phyloP scores from a whole-genome alignment of 768 basidiomycete genomes.

The Paxillus rubicundulus region DNA sequence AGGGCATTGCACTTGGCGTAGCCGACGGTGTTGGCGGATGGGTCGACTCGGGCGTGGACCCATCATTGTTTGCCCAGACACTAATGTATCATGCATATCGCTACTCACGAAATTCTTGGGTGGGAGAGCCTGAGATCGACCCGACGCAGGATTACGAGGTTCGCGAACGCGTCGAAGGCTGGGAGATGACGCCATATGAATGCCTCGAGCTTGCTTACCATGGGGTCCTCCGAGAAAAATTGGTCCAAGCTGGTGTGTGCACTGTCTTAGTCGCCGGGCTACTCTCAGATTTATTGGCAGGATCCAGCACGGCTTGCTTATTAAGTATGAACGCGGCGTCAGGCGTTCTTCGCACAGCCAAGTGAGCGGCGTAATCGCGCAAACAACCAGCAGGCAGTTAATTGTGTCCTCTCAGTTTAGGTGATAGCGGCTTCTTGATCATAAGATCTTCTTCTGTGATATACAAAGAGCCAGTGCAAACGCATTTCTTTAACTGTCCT shows the following conservation, averaged over 20 bases:
- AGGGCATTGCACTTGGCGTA: slow-evolving; percentile 80
- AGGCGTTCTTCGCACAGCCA: slow-evolving; percentile 72
- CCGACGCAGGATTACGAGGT: slow-evolving; percentile 72
- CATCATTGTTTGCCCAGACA: slow-evolving; percentile 86
- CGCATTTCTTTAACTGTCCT: slow-evolving; percentile 36
- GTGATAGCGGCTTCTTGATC: slow-evolving; percentile 76
- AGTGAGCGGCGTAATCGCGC: slow-evolving; percentile 43
- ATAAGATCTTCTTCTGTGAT: slow-evolving; percentile 66
- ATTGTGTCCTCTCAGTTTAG: slow-evolving; percentile 46
- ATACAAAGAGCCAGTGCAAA: slow-evolving; percentile 38
- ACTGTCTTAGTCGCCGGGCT: slow-evolving; percentile 18
- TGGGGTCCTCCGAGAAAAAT: slow-evolving; percentile 65
- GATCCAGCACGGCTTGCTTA: slow-evolving; percentile 83
- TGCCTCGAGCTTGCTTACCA: slow-evolving; percentile 72
- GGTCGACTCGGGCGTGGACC: slow-evolving; percentile 80
- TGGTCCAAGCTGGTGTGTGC: slow-evolving; percentile 48
- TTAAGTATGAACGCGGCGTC: slow-evolving; percentile 72
- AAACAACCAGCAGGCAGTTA: slow-evolving; percentile 3
- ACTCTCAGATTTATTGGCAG: slow-evolving; percentile 34
- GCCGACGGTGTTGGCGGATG: slow-evolving; percentile 96
- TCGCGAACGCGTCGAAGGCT: slow-evolving; percentile 61
- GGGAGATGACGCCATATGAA: slow-evolving; percentile 64
- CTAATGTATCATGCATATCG: slow-evolving; percentile 85
- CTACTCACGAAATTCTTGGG: slow-evolving; percentile 71
- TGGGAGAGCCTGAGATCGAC: slow-evolving; percentile 80